phyloP scores from a whole-genome alignment of 2,329 filamentous ascomycete genomes.

The Penicillium verrucosum region DNA sequence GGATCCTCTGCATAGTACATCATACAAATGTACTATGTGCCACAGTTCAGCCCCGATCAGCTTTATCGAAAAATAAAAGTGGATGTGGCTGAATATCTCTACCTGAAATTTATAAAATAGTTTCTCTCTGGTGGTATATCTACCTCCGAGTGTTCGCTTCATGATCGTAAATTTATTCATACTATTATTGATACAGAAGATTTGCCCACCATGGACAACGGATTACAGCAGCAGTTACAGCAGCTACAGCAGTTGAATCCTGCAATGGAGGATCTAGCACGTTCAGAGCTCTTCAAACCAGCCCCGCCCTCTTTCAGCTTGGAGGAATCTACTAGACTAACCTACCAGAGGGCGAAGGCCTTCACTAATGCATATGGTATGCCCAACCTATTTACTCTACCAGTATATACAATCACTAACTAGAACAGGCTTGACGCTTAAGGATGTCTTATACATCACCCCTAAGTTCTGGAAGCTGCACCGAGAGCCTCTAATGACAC shows the following conservation, averaged over 20 bases:
- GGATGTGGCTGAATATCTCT: background rate
- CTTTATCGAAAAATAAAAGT: background rate
- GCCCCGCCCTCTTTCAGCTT: background rate
- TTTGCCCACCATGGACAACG: background rate
- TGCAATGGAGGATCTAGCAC: background rate
- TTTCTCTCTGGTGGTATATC: background rate
- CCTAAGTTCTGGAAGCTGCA: constrained; percentile 1
- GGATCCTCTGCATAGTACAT: background rate
- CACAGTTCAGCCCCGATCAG: background rate
- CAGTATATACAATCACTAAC: background rate
- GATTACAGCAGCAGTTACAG: background rate
- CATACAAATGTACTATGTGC: background rate
- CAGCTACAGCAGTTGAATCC: background rate
- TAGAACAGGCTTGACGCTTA: background rate
- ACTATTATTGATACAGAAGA: background rate
- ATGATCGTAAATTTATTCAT: background rate
- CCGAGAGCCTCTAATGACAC: background rate
- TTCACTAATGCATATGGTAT: constrained; percentile 2
- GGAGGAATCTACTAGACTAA: background rate
- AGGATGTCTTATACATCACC: background rate
- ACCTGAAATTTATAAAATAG: background rate
- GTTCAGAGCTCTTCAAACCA: background rate
- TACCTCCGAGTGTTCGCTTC: background rate
- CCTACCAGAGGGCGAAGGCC: constrained; percentile 3
- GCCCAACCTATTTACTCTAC: background rate